These are phyloP conservation scores for Chenopodium formosanum DNA, from an alignment of 148 eudicot genomes.

Conservation along the genomic window DNA sequence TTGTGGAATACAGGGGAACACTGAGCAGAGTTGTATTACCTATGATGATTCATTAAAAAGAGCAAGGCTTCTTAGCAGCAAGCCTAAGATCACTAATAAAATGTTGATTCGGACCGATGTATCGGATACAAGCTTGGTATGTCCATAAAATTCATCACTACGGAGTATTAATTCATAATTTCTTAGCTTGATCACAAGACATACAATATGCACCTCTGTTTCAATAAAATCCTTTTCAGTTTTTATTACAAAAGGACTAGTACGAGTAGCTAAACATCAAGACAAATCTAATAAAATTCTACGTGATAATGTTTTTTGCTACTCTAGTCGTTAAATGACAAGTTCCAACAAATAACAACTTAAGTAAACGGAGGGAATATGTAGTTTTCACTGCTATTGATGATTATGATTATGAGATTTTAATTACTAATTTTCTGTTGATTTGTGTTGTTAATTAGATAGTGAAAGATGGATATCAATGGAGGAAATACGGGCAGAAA, in stretches of 20 bases:
- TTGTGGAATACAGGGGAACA: constrained; percentile 15
- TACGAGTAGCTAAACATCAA: no score
- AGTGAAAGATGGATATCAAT: constrained; percentile 51
- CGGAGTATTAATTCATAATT: not conserved
- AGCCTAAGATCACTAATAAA: constrained; percentile 25
- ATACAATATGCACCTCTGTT: not conserved
- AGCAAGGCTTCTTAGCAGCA: constrained; percentile 14
- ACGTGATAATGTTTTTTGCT: no score
- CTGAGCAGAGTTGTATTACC: constrained; percentile 25
- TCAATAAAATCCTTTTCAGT: no score
- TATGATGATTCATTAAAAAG: constrained; percentile 32
- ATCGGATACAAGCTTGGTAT: constrained; percentile 36
- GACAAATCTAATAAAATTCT: no score
- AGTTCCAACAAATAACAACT: no score
- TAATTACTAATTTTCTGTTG: not conserved
- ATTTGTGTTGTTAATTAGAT: constrained; percentile 4
- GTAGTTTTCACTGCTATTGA: not conserved
- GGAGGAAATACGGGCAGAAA: constrained; percentile 54
- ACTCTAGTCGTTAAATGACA: no score
- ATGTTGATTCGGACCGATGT: constrained; percentile 21
- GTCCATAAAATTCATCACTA: not conserved
- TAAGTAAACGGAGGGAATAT: no score
- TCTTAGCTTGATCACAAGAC: no score
- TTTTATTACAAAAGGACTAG: no score
- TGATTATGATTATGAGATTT: not conserved